Base-by-base conservation (phyloP, 1,284 basidiomycete genomes). In the Pyrrhoderma noxium region DNA sequence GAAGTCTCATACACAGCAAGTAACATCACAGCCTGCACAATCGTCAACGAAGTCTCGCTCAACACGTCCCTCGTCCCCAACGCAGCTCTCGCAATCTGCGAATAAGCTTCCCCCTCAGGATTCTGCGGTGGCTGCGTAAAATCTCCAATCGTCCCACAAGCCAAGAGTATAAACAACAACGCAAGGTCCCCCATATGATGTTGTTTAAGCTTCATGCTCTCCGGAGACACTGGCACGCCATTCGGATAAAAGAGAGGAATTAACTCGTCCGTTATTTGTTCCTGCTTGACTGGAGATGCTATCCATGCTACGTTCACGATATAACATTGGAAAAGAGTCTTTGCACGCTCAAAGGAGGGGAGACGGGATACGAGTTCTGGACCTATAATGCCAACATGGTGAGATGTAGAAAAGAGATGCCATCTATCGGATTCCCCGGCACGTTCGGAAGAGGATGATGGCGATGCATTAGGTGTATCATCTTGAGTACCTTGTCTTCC, bases 251-350 rank as follows among this genome's bases (percentile, higher is more conserved):
- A 49, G 8, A 42, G 23, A 18, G 51, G 49, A 8, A 58, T 38
- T 13, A 58, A 48, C 18, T 57, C 56, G 19, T 50, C 27, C 13
- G 53, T 45, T 39, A 57, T 38, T 13, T 57, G 51, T 23, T 53
- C 39, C 21, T 56, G 47, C 31, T 44, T 39, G 40, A 58, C 41
- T 7, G 56, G 56, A 13, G 38, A 42, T 27, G 45, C 37, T 37
- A 53, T 44, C 53, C 53, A 55, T 19, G 56, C 47, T n/a, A 56
- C 39, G 42, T 57, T 54, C 21, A 47, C 34, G 47, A 59, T 48
- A 42, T 56, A 59, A 19, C 45, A 49, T 45, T 59, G 54, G 43
- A 45, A 51, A 9, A 59, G 47, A 22, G 54, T 43, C 22, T 48
- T 55, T 16, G 53, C 57, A 35, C 54, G 56, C 2, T 49, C 49